Base-by-base conservation (phyloP, 768 basidiomycete species). In the Tricholoma sp. region DNA sequence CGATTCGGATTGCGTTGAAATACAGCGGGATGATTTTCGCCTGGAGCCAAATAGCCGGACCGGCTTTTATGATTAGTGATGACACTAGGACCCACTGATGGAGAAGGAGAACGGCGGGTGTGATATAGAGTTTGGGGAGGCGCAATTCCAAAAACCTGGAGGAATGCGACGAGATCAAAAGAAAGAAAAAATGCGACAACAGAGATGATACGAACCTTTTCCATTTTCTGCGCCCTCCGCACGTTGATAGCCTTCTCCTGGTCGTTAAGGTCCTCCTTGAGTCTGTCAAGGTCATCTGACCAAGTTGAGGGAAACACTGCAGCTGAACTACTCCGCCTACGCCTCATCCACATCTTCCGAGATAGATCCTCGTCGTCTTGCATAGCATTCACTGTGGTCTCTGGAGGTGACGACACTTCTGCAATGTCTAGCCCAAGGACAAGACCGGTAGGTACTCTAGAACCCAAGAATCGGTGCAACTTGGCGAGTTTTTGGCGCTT, bases 381-480 rank as follows among this genome's bases (percentile, higher is more conserved):
- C 31, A 65, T 37, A 49, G 60, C 19, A 60, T 71, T 31, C 72
- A 67, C 18, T 14, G 60, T 56, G 32, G 61, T 54, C 59, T 70
- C 60, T 24, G 71, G 63, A 32, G 72, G 64, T 35, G 72, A 51
- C 37, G 62, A 49, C 46, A 63, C 64, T 43, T 69, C 68, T 14
- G 63, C 50, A 66, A 74, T 68, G 60, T 74, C 66, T 37, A 72
- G 62, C 49, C 82, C 86, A 37, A 85, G 76, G 11, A 89, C 84
- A 34, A 91, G 80, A 61, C 83, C 80, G 12, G 80, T 68, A 7
- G 91, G 91, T 24, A 94, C 86, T 31, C 83, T 81, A 18, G 88
- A 90, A n/a, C 91, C 91, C 32, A 93, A 78, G 72, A 88, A 92
- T 47, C 91, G 88, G 70, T 93, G 89, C 4, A 94, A 79, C 68